These are phyloP conservation scores for Pythium apleroticum DNA, from an alignment of 352 stramenopile genomes.

Conservation along the genomic window DNA sequence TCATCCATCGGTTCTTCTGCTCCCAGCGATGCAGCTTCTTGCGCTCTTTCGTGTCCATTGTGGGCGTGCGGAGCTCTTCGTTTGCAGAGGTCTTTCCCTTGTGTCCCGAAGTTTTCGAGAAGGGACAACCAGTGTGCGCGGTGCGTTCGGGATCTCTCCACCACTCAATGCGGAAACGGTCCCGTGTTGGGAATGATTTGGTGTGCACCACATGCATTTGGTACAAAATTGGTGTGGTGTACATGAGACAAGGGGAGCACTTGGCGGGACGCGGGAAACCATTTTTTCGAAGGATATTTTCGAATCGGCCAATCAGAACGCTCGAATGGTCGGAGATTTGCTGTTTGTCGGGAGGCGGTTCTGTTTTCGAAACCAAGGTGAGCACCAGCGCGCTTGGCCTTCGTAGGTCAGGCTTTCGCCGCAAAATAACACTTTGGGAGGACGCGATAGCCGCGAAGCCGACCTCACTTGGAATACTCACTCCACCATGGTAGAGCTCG, in stretches of 20 bases:
- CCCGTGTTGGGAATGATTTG: constrained; percentile 3
- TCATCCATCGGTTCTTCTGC: constrained; percentile 68
- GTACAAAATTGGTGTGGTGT: not conserved
- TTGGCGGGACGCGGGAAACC: not conserved
- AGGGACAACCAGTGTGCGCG: not conserved
- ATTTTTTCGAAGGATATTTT: not conserved
- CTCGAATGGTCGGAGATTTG: too few relatives aligned
- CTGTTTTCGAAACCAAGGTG: not conserved
- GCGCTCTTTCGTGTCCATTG: constrained; percentile 41
- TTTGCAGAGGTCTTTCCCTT: not conserved
- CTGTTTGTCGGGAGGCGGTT: not conserved
- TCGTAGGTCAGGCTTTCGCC: too few relatives aligned
- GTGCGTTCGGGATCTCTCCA: constrained; percentile 15
- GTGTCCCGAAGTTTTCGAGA: constrained; percentile 4
- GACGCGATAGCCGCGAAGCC: too few relatives aligned
- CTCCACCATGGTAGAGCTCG: too few relatives aligned
- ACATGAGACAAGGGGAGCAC: not conserved
- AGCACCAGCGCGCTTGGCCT: too few relatives aligned
- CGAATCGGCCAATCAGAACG: constrained; percentile 15
- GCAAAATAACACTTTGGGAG: too few relatives aligned
- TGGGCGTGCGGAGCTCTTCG: not conserved
- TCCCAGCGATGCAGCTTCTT: constrained; percentile 61
- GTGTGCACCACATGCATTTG: constrained; percentile 3
- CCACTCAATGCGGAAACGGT: constrained; percentile 10
- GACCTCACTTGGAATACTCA: too few relatives aligned